phyloP scores from a whole-genome alignment of 164 flowering plant genomes.

The Dillenia turbinata region DNA sequence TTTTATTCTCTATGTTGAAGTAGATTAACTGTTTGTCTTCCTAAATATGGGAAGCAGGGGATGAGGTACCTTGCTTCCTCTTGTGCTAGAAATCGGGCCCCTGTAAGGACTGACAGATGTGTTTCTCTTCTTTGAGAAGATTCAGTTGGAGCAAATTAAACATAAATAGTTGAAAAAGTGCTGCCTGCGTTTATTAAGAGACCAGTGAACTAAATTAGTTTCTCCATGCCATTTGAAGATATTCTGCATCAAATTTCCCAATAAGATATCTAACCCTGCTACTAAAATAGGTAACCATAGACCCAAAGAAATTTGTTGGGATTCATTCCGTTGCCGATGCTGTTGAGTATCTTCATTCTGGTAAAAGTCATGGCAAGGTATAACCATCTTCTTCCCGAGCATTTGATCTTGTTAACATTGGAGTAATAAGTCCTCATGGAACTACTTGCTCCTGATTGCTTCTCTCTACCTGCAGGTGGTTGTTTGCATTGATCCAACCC shows the following conservation, averaged over 20 bases:
- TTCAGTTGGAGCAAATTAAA: no score
- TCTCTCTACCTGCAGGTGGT: constrained; percentile 59
- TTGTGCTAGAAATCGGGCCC: no score
- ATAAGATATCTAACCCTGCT: background rate
- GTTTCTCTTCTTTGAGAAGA: no score
- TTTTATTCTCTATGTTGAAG: no score
- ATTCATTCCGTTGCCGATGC: constrained; percentile 83
- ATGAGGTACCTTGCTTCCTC: no score
- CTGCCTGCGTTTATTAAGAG: no score
- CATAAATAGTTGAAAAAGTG: no score
- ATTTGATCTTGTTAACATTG: background rate
- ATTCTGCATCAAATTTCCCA: constrained; percentile 20
- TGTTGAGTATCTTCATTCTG: constrained; percentile 96
- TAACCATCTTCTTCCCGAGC: background rate
- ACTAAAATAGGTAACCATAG: constrained; percentile 52
- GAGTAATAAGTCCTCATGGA: background rate
- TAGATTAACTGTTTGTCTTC: no score
- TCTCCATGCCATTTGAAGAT: background rate
- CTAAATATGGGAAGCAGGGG: no score
- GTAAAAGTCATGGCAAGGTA: constrained; percentile 97
- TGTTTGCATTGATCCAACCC: constrained; percentile 80
- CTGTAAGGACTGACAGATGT: no score
- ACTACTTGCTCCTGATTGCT: background rate
- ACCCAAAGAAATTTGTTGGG: constrained; percentile 77
- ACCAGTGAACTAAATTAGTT: no score